A percentile compares a stretch with the other conserved stretches of the same genome.
Evolutionary conservation across 2,329 filamentous ascomycete species (phyloP).

Genomic region (Claviceps pazoutovae): DNA sequence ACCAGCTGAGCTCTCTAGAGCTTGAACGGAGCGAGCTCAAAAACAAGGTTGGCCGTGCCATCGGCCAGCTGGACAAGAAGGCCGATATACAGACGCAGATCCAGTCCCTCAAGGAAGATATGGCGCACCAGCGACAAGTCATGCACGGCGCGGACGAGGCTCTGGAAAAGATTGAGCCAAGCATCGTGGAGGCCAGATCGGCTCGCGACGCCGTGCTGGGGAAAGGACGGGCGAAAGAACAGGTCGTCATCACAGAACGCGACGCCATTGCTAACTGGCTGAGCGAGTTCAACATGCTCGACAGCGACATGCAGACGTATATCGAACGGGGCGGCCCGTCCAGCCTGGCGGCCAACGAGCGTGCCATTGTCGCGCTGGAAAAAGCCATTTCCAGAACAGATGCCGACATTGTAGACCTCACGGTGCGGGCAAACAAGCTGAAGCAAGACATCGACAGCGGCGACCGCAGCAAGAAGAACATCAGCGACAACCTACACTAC

Average conservation of each 20-base stretch:
- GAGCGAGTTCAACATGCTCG: conserved; percentile 61
- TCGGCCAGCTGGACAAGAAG: conserved; percentile 72
- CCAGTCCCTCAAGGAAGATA: conserved; percentile 56
- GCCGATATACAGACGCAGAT: conserved; percentile 55
- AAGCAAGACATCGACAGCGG: conserved; percentile 66
- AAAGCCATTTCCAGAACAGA: conserved; percentile 51
- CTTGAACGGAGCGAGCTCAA: conserved; percentile 62
- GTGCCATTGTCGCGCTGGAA: conserved; percentile 55
- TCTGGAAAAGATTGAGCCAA: conserved; percentile 58
- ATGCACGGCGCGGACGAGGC: conserved; percentile 60
- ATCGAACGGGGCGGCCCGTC: conserved; percentile 58
- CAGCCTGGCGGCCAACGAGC: conserved; percentile 55
- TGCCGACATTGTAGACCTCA: conserved; percentile 51
- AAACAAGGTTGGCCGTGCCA: conserved; percentile 56
- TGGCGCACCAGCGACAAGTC: conserved; percentile 50
- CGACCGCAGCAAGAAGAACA: conserved; percentile 72
- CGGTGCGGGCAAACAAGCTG: conserved; percentile 60
- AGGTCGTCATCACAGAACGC: conserved; percentile 55
- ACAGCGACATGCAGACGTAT: conserved; percentile 69
- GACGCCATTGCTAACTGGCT: conserved; percentile 60
- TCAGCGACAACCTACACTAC: conserved; percentile 77
- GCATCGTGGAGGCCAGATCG: conserved; percentile 61
- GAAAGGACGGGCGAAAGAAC: conserved; percentile 58
- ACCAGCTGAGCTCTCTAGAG: conserved; percentile 56
- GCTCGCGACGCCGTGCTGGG: conserved; percentile 64